phyloP scores from a whole-genome alignment of 1,284 basidiomycete species.

The Cerrena zonata region DNA sequence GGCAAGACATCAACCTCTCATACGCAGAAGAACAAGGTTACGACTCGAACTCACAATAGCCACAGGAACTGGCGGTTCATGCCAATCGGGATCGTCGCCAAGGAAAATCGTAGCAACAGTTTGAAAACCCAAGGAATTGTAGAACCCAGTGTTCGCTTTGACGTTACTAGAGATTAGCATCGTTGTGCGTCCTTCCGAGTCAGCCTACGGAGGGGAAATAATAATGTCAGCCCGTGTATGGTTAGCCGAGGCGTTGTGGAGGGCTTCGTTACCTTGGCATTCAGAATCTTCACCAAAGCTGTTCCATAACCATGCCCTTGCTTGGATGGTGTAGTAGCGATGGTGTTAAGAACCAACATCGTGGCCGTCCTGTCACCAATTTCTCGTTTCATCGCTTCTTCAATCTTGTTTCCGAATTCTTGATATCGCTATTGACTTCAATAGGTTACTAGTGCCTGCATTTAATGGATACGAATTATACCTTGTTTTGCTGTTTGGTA shows the following conservation, averaged over 20 bases:
- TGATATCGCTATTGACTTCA: background rate
- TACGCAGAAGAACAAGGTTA: background rate
- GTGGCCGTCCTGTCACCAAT: background rate
- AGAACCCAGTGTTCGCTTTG: slow-evolving; percentile 11
- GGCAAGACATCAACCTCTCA: background rate
- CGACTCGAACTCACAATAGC: slow-evolving; percentile 1
- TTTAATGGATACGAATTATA: too few relatives aligned
- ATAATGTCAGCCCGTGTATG: slow-evolving; percentile 4
- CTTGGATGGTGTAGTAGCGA: slow-evolving; percentile 3
- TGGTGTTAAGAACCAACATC: background rate
- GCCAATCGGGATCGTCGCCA: slow-evolving; percentile 5
- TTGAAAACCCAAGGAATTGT: background rate
- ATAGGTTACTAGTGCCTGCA: too few relatives aligned
- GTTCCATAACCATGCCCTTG: slow-evolving; percentile 8
- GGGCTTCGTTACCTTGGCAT: background rate
- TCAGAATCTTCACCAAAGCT: background rate
- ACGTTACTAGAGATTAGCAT: slow-evolving; percentile 10
- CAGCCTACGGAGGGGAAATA: slow-evolving; percentile 1
- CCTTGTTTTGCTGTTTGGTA: background rate
- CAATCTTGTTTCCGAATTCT: slow-evolving; percentile 2
- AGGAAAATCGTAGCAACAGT: slow-evolving; percentile 1
- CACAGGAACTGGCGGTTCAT: background rate
- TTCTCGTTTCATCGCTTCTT: background rate
- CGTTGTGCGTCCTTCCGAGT: background rate
- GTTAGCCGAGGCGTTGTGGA: too few relatives aligned